A percentile compares a stretch with the other conserved stretches of the same genome.
phyloP scores from a whole-genome alignment of 768 basidiomycete genomes.

The Collybia sordida region DNA sequence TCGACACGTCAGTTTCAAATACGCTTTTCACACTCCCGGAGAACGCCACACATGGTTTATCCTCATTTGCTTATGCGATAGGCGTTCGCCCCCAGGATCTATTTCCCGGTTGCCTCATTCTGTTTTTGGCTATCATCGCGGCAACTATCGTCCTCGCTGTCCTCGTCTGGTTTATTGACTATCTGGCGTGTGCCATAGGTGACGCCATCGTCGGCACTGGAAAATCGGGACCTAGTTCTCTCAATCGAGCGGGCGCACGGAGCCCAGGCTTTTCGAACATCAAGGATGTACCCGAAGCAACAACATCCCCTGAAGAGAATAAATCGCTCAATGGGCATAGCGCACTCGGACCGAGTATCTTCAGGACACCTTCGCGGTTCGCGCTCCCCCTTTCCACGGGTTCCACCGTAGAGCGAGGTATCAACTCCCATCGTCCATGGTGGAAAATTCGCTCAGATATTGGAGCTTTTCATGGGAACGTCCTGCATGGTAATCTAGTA shows the following conservation, averaged over 20 bases:
- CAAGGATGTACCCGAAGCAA: slow-evolving; percentile 47
- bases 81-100: slow-evolving; percentile 83
- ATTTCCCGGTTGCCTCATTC: slow-evolving; percentile 75
- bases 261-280: slow-evolving; percentile 38
- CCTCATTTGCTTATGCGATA: slow-evolving; percentile 80
- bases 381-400: slow-evolving; percentile 20
- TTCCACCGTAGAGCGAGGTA: slow-evolving; percentile 30
- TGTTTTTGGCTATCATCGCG: slow-evolving; percentile 81
- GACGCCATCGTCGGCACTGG: slow-evolving; percentile 16
- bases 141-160: slow-evolving; percentile 69
- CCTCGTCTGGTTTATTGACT: slow-evolving; percentile 73
- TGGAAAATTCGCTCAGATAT: slow-evolving; percentile 58
- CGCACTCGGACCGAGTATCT: slow-evolving; percentile 19
- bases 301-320: slow-evolving; percentile 41
- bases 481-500: slow-evolving; percentile 88
- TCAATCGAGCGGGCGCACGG: slow-evolving; percentile 29
- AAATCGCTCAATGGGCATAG: slow-evolving; percentile 43
- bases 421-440: slow-evolving; percentile 44
- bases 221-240: slow-evolving; percentile 11
- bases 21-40: slow-evolving; percentile 69
- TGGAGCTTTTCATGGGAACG: slow-evolving; percentile 77
- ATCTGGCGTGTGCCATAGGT: slow-evolving; percentile 38
- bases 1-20: slow-evolving; percentile 69
- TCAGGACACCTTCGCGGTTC: slow-evolving; percentile 24
- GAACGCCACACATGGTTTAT: slow-evolving; percentile 65